Evolutionary conservation across 805 yeast genomes (phyloP).

Genomic region (Phaffomyces opuntiae): DNA sequence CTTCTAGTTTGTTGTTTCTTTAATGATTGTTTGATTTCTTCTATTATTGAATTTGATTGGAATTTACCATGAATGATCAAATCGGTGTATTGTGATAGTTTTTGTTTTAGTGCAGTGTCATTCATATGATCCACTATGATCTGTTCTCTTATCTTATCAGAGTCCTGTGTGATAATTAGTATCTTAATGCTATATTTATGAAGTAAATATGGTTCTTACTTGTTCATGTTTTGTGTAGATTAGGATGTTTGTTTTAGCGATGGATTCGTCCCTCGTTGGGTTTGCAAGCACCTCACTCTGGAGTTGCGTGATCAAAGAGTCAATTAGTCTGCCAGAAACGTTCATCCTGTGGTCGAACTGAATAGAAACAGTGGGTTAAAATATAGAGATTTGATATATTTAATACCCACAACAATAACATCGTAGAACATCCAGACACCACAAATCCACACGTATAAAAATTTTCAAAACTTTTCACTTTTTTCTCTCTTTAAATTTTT

Average conservation of each 20-base stretch:
- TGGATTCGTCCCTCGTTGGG: not conserved
- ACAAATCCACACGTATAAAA: too few relatives aligned
- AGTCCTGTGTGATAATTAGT: constrained; percentile 1
- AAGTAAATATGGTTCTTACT: constrained; percentile 1
- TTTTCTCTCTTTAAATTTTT: too few relatives aligned
- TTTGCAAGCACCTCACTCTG: constrained; percentile 1
- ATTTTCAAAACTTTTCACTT: too few relatives aligned
- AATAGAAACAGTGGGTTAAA: too few relatives aligned
- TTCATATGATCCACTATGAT: not conserved
- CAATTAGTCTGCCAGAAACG: not conserved
- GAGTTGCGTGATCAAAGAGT: not conserved
- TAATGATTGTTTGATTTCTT: constrained; percentile 5
- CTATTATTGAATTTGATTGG: constrained; percentile 5
- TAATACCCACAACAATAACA: too few relatives aligned
- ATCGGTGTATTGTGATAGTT: constrained; percentile 4
- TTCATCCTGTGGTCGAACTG: too few relatives aligned
- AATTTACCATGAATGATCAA: constrained; percentile 9
- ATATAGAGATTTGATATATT: too few relatives aligned
- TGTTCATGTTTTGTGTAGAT: constrained; percentile 9
- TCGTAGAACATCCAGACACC: too few relatives aligned
- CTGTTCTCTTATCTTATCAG: constrained; percentile 3
- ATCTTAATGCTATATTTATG: too few relatives aligned
- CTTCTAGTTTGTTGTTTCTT: constrained; percentile 11
- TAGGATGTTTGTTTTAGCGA: constrained; percentile 7
- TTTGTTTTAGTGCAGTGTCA: not conserved